phyloP scores from a whole-genome alignment of 148 eudicot genomes.

The Rhododendron ferrugineum region DNA sequence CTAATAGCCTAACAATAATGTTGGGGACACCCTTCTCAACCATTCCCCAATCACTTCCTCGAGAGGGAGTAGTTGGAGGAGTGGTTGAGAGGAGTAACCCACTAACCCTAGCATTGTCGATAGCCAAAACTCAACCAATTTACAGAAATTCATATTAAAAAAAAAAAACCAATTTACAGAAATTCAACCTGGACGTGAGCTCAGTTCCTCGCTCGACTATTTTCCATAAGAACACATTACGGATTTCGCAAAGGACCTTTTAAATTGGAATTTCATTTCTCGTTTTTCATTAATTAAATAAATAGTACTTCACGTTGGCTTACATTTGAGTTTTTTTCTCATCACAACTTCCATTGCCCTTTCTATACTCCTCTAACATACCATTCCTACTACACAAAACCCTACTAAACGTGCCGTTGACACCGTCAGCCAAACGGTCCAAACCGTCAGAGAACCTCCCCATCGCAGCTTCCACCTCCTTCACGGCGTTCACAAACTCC shows the following conservation, averaged over 20 bases:
- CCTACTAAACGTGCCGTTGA: background rate
- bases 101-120: too few relatives aligned
- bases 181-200: background rate
- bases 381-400: constrained; percentile 11
- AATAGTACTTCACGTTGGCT: background rate
- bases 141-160: too few relatives aligned
- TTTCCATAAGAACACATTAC: background rate
- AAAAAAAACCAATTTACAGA: too few relatives aligned
- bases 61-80: too few relatives aligned
- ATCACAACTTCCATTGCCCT: background rate
- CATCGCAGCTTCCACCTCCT: constrained; percentile 5
- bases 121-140: too few relatives aligned
- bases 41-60: too few relatives aligned
- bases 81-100: too few relatives aligned
- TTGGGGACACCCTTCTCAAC: too few relatives aligned
- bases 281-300: background rate
- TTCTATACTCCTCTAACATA: background rate
- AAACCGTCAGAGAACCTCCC: constrained; percentile 8
- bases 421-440: constrained; percentile 13
- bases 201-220: background rate
- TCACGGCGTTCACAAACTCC: constrained; percentile 9
- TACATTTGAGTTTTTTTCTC: background rate
- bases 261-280: background rate
- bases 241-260: background rate
- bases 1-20: too few relatives aligned